Percentiles rank a stretch among this genome's conserved stretches.
These are phyloP conservation scores for Penicillium fuscoglaucum DNA, from an alignment of 2,329 filamentous ascomycete genomes.

Conservation along the genomic window DNA sequence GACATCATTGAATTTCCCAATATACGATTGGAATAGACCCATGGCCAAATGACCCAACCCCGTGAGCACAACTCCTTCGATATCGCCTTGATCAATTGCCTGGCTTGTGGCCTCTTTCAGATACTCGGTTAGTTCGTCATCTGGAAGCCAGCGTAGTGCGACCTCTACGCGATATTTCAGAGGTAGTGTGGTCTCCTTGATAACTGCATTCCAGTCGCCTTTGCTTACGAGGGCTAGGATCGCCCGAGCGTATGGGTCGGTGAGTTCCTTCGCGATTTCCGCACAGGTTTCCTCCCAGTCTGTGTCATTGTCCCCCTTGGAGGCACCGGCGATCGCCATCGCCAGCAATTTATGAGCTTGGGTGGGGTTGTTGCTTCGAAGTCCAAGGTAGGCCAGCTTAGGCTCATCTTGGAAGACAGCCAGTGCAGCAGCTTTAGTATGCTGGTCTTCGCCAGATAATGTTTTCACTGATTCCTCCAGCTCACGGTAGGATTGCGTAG, in stretches of 20 bases:
- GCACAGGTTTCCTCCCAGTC: slow-evolving; percentile 63
- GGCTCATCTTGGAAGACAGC: slow-evolving; percentile 62
- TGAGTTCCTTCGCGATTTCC: slow-evolving; percentile 62
- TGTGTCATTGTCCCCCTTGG: slow-evolving; percentile 51
- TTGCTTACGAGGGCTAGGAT: slow-evolving; percentile 61
- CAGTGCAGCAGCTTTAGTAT: slow-evolving; percentile 64
- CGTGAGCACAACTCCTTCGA: slow-evolving; percentile 63
- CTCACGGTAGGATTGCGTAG: slow-evolving; percentile 54
- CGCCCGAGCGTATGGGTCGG: slow-evolving; percentile 62
- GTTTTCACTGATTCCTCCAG: slow-evolving; percentile 52
- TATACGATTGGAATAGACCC: slow-evolving; percentile 61
- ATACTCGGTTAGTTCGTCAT: slow-evolving; percentile 52
- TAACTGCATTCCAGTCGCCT: slow-evolving; percentile 60
- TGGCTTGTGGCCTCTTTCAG: slow-evolving; percentile 55
- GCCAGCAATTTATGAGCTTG: slow-evolving; percentile 59
- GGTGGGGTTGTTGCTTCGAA: slow-evolving; percentile 54
- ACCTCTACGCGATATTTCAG: slow-evolving; percentile 62
- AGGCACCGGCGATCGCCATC: slow-evolving; percentile 50
- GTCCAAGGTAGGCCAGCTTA: slow-evolving; percentile 57
- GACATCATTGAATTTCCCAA: slow-evolving; percentile 59
- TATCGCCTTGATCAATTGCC: slow-evolving; percentile 55
- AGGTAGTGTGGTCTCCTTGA: slow-evolving; percentile 58
- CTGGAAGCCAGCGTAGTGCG: slow-evolving; percentile 55
- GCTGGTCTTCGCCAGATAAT: slow-evolving; percentile 54
- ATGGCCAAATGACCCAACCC: slow-evolving; percentile 59